A percentile compares a stretch with the other conserved stretches of the same genome.
Evolutionary conservation across 2,329 filamentous ascomycete species (phyloP).

Genomic region (Exophiala calicioides): DNA sequence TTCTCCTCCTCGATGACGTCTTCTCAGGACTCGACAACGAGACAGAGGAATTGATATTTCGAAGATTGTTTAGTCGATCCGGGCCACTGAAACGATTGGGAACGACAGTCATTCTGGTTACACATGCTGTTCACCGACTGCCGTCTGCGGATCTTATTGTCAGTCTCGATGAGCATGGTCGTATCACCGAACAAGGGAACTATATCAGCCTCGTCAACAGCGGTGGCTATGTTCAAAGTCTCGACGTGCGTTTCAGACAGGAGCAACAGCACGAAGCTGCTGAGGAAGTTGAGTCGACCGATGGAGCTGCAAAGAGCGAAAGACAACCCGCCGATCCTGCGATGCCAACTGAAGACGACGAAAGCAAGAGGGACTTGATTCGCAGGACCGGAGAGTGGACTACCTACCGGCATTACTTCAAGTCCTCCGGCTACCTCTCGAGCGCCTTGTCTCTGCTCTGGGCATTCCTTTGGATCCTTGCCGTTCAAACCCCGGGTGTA

Average conservation of each 20-base stretch:
- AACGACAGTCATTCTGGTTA: constrained; percentile 42
- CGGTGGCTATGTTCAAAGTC: constrained; percentile 45
- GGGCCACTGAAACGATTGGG: constrained; percentile 47
- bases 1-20: constrained; percentile 54
- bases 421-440: constrained; percentile 32
- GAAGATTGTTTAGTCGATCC: constrained; percentile 48
- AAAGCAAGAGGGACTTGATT: constrained; percentile 23
- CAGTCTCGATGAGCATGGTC: constrained; percentile 41
- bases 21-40: constrained; percentile 54
- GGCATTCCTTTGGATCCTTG: constrained; percentile 11
- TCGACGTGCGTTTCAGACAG: constrained; percentile 31
- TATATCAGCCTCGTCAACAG: constrained; percentile 40
- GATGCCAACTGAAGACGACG: constrained; percentile 44
- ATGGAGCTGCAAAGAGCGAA: constrained; percentile 35
- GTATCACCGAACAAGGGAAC: constrained; percentile 44
- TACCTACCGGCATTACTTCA: constrained; percentile 37
- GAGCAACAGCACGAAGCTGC: constrained; percentile 26
- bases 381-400: constrained; percentile 38
- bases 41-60: constrained; percentile 53
- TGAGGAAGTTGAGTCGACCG: constrained; percentile 17
- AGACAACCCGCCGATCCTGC: constrained; percentile 39
- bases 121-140: constrained; percentile 39
- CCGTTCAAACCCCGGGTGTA: constrained; percentile 17
- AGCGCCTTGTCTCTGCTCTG: constrained; percentile 22
- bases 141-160: constrained; percentile 47